Evolutionary conservation across 1,284 basidiomycete genomes (phyloP).

Genomic region (Apiotrichum sp.): DNA sequence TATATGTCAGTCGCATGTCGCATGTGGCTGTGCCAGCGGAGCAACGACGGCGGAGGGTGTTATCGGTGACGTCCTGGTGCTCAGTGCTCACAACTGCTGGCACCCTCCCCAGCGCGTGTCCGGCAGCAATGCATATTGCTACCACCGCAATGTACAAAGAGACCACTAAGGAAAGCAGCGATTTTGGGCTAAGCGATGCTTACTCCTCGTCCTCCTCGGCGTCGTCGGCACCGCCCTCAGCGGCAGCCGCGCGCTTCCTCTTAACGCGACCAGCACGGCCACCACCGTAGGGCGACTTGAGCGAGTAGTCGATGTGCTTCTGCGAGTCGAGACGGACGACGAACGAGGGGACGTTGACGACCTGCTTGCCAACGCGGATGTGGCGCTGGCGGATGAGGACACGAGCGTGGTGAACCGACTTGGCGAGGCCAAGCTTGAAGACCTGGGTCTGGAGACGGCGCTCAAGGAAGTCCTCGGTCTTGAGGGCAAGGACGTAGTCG

Average conservation of each 20-base stretch:
- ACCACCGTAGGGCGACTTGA: conserved; percentile 96
- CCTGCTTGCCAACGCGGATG: conserved; percentile 91
- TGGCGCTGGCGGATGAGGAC: conserved; percentile 90
- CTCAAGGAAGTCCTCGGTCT: conserved; percentile 99
- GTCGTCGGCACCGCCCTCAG: conserved; percentile 87
- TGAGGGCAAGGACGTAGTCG: conserved; percentile 98
- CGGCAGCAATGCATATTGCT: conserved; percentile 21
- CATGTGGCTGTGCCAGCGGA: too few species aligned
- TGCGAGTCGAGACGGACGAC: conserved; percentile 95
- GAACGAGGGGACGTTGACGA: conserved; percentile 98
- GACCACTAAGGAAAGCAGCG: conserved; percentile 5
- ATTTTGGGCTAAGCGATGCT: conserved; percentile 7
- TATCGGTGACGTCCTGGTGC: too few species aligned
- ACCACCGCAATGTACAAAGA: conserved; percentile 23
- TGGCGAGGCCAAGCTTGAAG: conserved; percentile 92
- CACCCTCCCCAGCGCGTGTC: not conserved
- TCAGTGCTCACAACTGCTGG: too few species aligned
- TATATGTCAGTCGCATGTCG: not conserved
- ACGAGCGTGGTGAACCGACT: conserved; percentile 98
- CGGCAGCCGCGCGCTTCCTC: conserved; percentile 93
- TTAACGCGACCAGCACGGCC: conserved; percentile 96
- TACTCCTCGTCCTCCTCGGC: conserved; percentile 64
- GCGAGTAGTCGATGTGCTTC: conserved; percentile 98
- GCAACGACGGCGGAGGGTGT: too few species aligned
- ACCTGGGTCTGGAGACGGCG: conserved; percentile 98